Conservation (phyloP, 163 green algal genomes). For the Chlamydomonas reinhardtii region DNA sequence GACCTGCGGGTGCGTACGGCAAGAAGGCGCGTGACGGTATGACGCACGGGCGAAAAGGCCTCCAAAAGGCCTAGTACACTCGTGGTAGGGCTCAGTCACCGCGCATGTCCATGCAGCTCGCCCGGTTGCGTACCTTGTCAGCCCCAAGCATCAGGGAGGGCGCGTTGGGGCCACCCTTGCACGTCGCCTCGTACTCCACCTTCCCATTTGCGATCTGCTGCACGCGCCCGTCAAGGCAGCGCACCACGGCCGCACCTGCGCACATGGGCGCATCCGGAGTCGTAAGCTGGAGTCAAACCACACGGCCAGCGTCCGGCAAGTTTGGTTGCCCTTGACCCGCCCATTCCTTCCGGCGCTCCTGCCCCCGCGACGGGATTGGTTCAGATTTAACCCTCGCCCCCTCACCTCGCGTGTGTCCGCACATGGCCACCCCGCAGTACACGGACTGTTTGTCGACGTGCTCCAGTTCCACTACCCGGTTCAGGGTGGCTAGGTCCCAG, state of each 20-base stretch:
- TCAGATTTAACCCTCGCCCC: too few relatives aligned
- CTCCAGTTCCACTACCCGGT: conserved; percentile 60
- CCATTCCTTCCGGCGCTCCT: too few relatives aligned
- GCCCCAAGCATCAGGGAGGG: conserved; percentile 34
- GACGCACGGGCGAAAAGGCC: too few relatives aligned
- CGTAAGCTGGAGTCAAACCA: too few relatives aligned
- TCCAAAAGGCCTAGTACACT: too few relatives aligned
- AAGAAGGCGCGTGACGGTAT: too few relatives aligned
- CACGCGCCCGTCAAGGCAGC: conserved; percentile 65
- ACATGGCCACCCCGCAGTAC: conserved; percentile 55
- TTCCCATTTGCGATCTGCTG: conserved; percentile 62
- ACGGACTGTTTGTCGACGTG: conserved; percentile 74
- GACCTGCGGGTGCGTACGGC: background rate
- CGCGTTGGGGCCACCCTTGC: background rate
- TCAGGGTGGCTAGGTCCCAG: conserved; percentile 63
- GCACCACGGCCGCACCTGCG: conserved; percentile 56
- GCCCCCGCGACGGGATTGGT: too few relatives aligned
- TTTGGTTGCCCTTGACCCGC: too few relatives aligned
- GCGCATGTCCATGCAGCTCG: too few relatives aligned
- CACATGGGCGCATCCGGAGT: too few relatives aligned
- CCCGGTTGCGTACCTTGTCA: conserved; percentile 4
- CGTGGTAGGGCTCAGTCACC: too few relatives aligned
- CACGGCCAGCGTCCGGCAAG: too few relatives aligned
- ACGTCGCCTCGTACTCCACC: conserved; percentile 53
- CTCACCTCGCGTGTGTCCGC: conserved; percentile 9